Evolutionary conservation across 208 protist species (phyloP).

Genomic region (Zelonia costaricensis): DNA sequence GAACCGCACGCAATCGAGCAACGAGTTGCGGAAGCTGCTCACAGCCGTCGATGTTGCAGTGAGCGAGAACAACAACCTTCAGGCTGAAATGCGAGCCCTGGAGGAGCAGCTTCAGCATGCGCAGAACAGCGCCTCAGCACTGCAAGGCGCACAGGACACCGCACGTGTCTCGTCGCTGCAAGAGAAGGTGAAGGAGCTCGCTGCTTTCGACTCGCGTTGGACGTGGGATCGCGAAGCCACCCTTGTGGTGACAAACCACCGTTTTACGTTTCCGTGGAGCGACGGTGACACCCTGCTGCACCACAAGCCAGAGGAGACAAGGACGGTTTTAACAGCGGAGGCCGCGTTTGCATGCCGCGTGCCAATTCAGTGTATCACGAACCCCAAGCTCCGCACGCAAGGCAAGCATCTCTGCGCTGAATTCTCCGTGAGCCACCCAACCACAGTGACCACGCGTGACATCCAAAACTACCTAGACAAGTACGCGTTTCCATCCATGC

Average conservation of each 20-base stretch:
- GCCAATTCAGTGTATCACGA: slow-evolving; percentile 34
- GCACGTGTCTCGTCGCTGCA: slow-evolving; percentile 3
- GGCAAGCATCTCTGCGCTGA: slow-evolving; percentile 27
- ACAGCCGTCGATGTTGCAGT: not conserved
- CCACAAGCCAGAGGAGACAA: slow-evolving; percentile 53
- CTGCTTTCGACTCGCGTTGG: slow-evolving; percentile 15
- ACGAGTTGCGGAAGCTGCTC: not conserved
- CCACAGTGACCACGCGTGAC: slow-evolving; percentile 12
- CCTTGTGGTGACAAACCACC: slow-evolving; percentile 40
- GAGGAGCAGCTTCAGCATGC: slow-evolving; percentile 5
- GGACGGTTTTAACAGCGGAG: slow-evolving; percentile 29
- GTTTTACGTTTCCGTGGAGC: slow-evolving; percentile 34
- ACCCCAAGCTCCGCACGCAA: slow-evolving; percentile 12
- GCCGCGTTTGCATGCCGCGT: slow-evolving; percentile 35
- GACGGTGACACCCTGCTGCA: slow-evolving; percentile 26
- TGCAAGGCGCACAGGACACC: not conserved
- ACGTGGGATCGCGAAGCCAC: slow-evolving; percentile 12
- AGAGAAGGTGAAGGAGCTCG: slow-evolving; percentile 18
- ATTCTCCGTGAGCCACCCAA: slow-evolving; percentile 42
- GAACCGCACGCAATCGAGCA: not conserved
- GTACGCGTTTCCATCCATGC: slow-evolving; percentile 37
- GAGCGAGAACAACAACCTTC: slow-evolving; percentile 4
- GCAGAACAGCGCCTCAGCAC: not conserved
- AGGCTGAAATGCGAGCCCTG: slow-evolving; percentile 2
- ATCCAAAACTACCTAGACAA: slow-evolving; percentile 32